Conservation (phyloP, 495 filamentous ascomycete species). For the Jackrogersella multiformis region DNA sequence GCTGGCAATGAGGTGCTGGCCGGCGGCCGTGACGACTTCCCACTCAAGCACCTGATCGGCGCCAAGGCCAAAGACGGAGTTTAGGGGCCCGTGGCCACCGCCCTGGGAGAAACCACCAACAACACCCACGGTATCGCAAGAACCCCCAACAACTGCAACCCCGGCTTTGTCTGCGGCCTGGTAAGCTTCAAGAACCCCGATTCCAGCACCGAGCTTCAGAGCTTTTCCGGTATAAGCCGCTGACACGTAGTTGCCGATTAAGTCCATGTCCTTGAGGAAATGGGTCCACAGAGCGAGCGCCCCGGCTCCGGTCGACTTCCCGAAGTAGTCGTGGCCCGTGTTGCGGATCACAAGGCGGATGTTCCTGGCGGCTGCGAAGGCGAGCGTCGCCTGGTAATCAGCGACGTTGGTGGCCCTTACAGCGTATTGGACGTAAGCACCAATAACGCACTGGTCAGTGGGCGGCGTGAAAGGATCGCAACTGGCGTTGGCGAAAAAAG, state of each 20-base stretch:
- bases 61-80: constrained; percentile 63
- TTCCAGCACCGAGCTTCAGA: constrained; percentile 67
- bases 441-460: constrained; percentile 57
- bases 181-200: constrained; percentile 64
- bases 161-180: constrained; percentile 54
- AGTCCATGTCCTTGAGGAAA: constrained; percentile 54
- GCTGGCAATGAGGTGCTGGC: constrained; percentile 57
- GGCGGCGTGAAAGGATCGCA: constrained; percentile 62
- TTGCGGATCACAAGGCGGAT: constrained; percentile 60
- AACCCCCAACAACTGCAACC: constrained; percentile 61
- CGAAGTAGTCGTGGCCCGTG: constrained; percentile 58
- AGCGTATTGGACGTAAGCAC: constrained; percentile 66
- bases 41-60: constrained; percentile 68
- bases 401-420: constrained; percentile 53
- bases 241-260: constrained; percentile 42
- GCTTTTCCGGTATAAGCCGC: constrained; percentile 53
- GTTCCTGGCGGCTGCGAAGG: constrained; percentile 57
- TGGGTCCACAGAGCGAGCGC: constrained; percentile 63
- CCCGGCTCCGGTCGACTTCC: constrained; percentile 61
- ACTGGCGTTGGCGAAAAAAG: constrained; percentile 55
- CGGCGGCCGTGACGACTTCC: constrained; percentile 63
- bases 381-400: constrained; percentile 56
- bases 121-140: constrained; percentile 60
- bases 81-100: constrained; percentile 67
- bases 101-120: constrained; percentile 64